phyloP scores from a whole-genome alignment of 1,139 yeast genomes.

The Saccharomycopsis crataegensis region DNA sequence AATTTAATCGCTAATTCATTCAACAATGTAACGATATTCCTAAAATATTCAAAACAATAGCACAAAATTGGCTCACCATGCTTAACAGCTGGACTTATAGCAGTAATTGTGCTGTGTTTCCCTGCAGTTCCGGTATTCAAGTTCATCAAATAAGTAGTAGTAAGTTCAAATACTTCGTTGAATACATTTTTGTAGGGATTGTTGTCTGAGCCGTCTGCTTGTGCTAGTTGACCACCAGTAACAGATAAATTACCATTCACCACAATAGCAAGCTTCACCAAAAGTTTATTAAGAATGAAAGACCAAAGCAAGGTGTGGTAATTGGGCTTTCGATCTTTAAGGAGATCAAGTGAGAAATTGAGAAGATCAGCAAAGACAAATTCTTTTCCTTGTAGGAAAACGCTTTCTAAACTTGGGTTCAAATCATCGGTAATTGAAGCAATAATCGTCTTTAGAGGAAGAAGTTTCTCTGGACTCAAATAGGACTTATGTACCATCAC shows the following conservation, averaged over 20 bases:
- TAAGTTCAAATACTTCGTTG: neutral
- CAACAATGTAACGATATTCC: neutral
- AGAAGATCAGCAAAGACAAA: neutral
- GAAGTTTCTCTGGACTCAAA: slow-evolving; percentile 3
- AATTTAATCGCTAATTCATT: neutral
- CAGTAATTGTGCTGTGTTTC: neutral
- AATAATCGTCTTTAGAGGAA: slow-evolving; percentile 3
- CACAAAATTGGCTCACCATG: neutral
- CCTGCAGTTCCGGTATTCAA: slow-evolving; percentile 2
- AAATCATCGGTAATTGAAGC: slow-evolving; percentile 3
- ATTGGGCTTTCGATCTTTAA: slow-evolving; percentile 2
- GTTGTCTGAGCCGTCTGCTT: neutral
- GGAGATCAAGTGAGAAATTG: neutral
- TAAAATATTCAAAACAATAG: slow-evolving; percentile 1
- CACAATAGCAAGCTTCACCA: slow-evolving; percentile 1
- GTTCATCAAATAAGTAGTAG: slow-evolving; percentile 1
- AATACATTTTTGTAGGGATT: neutral
- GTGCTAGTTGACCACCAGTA: neutral
- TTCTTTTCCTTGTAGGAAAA: neutral
- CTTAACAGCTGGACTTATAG: neutral
- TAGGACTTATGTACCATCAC: neutral
- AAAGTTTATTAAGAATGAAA: slow-evolving; percentile 7
- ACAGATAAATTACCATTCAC: neutral
- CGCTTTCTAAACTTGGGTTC: slow-evolving; percentile 1
- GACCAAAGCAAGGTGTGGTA: slow-evolving; percentile 13